phyloP scores from a whole-genome alignment of 441 rosid species.

The Croton laevigatus region DNA sequence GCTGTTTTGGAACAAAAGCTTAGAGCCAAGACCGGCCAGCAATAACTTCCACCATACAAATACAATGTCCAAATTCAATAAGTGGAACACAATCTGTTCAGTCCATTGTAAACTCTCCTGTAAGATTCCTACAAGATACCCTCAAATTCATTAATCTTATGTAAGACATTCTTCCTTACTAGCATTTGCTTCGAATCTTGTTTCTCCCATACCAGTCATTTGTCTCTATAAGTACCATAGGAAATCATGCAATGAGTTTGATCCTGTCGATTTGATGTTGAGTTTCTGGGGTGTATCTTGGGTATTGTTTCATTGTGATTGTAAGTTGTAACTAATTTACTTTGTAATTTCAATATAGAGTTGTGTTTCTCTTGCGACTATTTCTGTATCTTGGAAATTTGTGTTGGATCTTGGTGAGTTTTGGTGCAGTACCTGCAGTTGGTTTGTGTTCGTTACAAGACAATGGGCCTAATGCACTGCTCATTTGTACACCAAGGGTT shows the following conservation, averaged over 20 bases:
- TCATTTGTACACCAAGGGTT: background rate
- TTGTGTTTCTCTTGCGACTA: slow-evolving; percentile 10
- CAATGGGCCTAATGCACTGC: too few relatives aligned
- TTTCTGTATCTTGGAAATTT: background rate
- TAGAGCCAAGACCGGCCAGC: slow-evolving; percentile 68
- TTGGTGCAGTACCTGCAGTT: background rate
- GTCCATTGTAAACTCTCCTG: slow-evolving; percentile 18
- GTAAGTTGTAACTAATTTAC: slow-evolving; percentile 28
- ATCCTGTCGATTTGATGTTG: slow-evolving; percentile 16
- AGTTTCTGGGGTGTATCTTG: slow-evolving; percentile 19
- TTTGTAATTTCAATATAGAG: slow-evolving; percentile 26
- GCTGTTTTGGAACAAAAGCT: slow-evolving; percentile 75
- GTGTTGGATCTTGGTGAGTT: background rate
- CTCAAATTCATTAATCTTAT: slow-evolving; percentile 30
- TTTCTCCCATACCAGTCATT: slow-evolving; percentile 12
- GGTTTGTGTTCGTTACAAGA: background rate
- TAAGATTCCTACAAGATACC: slow-evolving; percentile 16
- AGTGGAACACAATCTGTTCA: slow-evolving; percentile 30
- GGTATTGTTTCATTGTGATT: slow-evolving; percentile 11
- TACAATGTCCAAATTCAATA: slow-evolving; percentile 27
- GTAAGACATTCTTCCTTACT: slow-evolving; percentile 25
- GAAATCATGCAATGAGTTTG: slow-evolving; percentile 24
- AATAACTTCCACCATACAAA: slow-evolving; percentile 28
- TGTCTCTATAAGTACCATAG: slow-evolving; percentile 24
- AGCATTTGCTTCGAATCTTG: slow-evolving; percentile 6